Evolutionary conservation across 495 filamentous ascomycete genomes (phyloP).

Genomic region (Penicillium diatomitis): DNA sequence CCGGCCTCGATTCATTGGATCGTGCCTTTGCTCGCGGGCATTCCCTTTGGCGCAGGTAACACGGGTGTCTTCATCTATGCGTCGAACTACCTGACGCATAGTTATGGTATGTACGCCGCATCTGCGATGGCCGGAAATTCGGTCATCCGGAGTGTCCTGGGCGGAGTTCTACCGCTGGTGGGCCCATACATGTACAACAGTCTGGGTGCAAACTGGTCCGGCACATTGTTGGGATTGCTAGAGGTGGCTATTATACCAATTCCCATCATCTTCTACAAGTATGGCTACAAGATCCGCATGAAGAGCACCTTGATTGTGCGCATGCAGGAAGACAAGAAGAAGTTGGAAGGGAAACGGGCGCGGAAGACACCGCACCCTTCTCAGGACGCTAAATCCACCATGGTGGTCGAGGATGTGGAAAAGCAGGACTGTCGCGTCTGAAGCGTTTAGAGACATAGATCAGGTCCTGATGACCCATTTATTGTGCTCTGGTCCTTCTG

Average conservation of each 20-base stretch:
- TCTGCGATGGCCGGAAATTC: conserved; percentile 70
- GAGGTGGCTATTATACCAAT: conserved; percentile 68
- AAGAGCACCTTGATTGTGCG: conserved; percentile 55
- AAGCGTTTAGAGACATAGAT: not conserved
- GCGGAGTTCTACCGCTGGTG: conserved; percentile 64
- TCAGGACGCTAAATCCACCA: not conserved
- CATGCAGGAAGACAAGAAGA: conserved; percentile 63
- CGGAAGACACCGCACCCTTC: conserved; percentile 2
- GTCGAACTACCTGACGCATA: conserved; percentile 64
- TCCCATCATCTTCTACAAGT: conserved; percentile 69
- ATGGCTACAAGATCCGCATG: conserved; percentile 58
- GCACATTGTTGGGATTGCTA: conserved; percentile 61
- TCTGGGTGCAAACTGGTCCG: conserved; percentile 72
- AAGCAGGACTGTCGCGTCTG: conserved; percentile 8
- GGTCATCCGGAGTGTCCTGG: conserved; percentile 57
- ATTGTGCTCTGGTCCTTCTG: not conserved
- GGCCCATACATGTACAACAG: conserved; percentile 60
- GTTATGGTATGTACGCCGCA: conserved; percentile 72
- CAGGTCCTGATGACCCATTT: not conserved
- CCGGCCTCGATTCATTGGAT: conserved; percentile 67
- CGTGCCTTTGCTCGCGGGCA: conserved; percentile 62
- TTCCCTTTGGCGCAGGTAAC: conserved; percentile 75
- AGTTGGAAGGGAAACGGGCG: conserved; percentile 41
- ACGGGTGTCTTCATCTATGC: conserved; percentile 72
- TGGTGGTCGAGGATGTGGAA: conserved; percentile 8